Base-by-base conservation (phyloP, 345 rosid species). In the Atalantia buxifolia region DNA sequence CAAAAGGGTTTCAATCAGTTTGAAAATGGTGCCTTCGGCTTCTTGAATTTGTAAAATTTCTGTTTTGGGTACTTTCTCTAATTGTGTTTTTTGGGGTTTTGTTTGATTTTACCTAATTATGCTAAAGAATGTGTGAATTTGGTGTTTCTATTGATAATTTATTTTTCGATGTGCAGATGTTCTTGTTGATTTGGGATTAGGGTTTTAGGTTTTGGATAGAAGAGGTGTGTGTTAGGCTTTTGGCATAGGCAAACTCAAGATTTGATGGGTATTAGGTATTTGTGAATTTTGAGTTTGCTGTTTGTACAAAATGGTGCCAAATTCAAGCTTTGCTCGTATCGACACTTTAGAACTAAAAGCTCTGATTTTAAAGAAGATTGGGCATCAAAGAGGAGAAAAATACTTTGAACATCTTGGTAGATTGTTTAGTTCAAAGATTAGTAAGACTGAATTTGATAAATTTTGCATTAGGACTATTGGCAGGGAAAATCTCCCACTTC, bases 381-480 rank as follows among this genome's bases (percentile, higher is more conserved):
- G 99, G 59, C 82, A 86, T 68, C 92, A 86, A 77, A 90, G 90
- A 87, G 96, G 97, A 0, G 88, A 90, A 68, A 90, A 71, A 68
- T 95, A 95, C 89, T 95, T 95, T 76, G 82, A 88, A 69, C 97
- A 85, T 78, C 94, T 95, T 16, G 81, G 84, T 31, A 89, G 86
- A 79, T 83, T 90, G 82, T 87, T 91, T 33, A 69, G 84, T 81
- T 83, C 79, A 68, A 89, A 81, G 79, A 85, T 88, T 63, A 83
- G 84, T 84, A 95, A 95, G 82, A 81, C 78, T 7, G 96, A 93
- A 31, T 93, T 95, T 40, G 97, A 93, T 81, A 82, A 88, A 74
- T 69, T 83, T 66, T 95, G 96, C 72, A 57, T 85, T 68, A 86
- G 81, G 81, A 87, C 84, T 12, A 81, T 93, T 12, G 96, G 99